A percentile compares a stretch with the other conserved stretches of the same genome.
These are phyloP conservation scores for Pythium oligandrum DNA, from an alignment of 352 stramenopile species.

Conservation along the genomic window DNA sequence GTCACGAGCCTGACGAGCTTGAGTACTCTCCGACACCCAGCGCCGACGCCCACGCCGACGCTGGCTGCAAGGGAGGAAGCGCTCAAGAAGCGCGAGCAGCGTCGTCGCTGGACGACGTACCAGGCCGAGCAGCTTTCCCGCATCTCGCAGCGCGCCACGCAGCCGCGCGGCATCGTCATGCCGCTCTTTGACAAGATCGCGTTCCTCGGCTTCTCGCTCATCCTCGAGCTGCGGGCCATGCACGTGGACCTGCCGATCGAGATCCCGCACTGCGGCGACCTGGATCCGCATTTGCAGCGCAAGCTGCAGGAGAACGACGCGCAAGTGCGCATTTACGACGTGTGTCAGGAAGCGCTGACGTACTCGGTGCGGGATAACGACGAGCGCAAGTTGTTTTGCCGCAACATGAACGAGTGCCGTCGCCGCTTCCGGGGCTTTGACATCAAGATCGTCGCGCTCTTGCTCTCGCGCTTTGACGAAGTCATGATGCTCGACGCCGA, in stretches of 20 bases:
- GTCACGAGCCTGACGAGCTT: no score
- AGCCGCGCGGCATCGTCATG: slow-evolving; percentile 46
- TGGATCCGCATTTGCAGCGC: slow-evolving; percentile 30
- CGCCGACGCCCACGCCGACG: no score
- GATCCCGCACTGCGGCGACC: slow-evolving; percentile 64
- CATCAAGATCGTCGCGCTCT: slow-evolving; percentile 59
- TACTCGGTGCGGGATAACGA: slow-evolving; percentile 19
- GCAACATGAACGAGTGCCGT: slow-evolving; percentile 32
- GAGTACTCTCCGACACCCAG: no score
- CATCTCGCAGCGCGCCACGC: no score
- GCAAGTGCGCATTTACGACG: slow-evolving; percentile 58
- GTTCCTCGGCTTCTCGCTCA: slow-evolving; percentile 47
- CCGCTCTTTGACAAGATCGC: slow-evolving; percentile 66
- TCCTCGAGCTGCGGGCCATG: slow-evolving; percentile 52
- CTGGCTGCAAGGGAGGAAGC: no score
- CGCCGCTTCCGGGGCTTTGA: slow-evolving; percentile 47
- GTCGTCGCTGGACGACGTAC: no score
- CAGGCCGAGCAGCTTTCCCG: no score
- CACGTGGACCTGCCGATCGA: slow-evolving; percentile 56
- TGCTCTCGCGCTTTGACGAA: slow-evolving; percentile 65
- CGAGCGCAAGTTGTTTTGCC: slow-evolving; percentile 47
- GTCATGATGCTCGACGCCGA: slow-evolving; percentile 78
- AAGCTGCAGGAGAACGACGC: slow-evolving; percentile 27
- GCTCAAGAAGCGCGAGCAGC: no score
- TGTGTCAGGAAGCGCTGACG: slow-evolving; percentile 38